Conservation (phyloP, 139 green algal genomes). For the Tetradesmus obliquus region DNA sequence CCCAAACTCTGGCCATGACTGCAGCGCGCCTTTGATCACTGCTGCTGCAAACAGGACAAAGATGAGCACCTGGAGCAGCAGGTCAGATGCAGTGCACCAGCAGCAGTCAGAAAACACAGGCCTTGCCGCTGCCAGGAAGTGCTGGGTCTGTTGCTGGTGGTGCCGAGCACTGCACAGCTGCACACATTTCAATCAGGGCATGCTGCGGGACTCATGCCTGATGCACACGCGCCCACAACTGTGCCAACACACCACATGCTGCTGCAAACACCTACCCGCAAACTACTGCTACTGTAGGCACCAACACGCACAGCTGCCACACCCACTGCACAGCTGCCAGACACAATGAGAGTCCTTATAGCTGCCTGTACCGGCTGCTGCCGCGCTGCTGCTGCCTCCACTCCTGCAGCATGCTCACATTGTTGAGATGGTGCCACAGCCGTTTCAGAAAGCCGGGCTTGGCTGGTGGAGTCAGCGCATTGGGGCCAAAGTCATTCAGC, state of each 20-base stretch:
- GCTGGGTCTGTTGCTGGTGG: no score
- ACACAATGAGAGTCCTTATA: background rate
- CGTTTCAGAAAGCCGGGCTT: conserved; percentile 23
- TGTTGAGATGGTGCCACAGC: conserved; percentile 42
- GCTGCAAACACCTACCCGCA: no score
- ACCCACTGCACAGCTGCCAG: no score
- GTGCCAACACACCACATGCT: no score
- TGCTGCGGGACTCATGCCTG: no score
- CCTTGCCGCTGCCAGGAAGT: no score
- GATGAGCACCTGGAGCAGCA: conserved; percentile 28
- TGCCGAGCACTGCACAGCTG: no score
- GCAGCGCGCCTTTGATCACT: conserved; percentile 42
- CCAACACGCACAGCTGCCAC: no score
- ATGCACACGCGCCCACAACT: no score
- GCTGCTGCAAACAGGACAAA: conserved; percentile 43
- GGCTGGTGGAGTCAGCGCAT: conserved; percentile 1
- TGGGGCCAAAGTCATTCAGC: conserved; percentile 39
- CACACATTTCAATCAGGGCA: no score
- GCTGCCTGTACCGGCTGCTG: background rate
- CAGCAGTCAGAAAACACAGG: background rate
- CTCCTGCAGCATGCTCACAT: background rate
- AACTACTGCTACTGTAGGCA: no score
- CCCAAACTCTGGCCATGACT: conserved; percentile 45
- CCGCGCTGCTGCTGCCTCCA: background rate
- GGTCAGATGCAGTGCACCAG: background rate